A percentile compares a stretch with the other conserved stretches of the same genome.
Conservation (phyloP, 2,329 filamentous ascomycete species). For the Pseudogymnoascus sp. region DNA sequence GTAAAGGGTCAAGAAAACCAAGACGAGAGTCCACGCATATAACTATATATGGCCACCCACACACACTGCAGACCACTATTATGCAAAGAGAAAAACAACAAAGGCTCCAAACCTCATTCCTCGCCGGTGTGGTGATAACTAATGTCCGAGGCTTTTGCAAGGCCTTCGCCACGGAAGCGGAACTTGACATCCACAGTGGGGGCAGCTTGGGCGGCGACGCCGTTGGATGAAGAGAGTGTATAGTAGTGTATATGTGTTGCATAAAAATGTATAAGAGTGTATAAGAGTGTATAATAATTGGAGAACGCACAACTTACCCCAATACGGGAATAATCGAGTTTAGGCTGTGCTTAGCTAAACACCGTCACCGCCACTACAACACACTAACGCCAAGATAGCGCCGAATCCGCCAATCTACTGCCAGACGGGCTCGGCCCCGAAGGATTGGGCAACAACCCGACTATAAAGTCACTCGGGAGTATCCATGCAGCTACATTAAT, state of each 20-base stretch:
- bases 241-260: not conserved
- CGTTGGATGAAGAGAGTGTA: not conserved
- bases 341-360: not conserved
- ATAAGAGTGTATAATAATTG: not conserved
- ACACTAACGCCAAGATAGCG: not conserved
- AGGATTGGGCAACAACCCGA: not conserved
- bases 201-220: not conserved
- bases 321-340: not conserved
- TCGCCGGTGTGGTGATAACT: not conserved
- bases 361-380: not conserved
- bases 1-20: not conserved
- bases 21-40: not conserved
- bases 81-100: not conserved
- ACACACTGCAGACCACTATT: not conserved
- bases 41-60: not conserved
- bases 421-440: not conserved
- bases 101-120: not conserved
- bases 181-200: not conserved
- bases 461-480: not conserved
- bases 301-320: not conserved
- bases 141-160: not conserved
- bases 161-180: not conserved
- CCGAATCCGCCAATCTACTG: not conserved
- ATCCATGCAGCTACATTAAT: not conserved
- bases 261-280: not conserved